A percentile compares a stretch with the other conserved stretches of the same genome.
These are phyloP conservation scores for Leishmania lainsoni DNA, from an alignment of 208 protist species.

Conservation along the genomic window DNA sequence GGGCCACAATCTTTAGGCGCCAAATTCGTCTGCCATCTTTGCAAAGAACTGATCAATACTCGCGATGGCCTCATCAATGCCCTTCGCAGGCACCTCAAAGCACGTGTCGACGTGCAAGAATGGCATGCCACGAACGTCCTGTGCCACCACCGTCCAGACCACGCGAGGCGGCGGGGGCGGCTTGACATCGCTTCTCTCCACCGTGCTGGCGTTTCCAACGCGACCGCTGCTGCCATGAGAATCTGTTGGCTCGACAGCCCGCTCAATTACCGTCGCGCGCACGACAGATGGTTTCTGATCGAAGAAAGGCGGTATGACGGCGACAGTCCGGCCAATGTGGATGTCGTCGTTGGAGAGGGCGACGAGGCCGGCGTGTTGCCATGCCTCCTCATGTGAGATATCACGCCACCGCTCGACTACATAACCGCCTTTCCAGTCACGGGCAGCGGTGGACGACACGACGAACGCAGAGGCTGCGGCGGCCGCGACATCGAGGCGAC, in stretches of 20 bases:
- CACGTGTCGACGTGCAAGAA: conserved; percentile 57
- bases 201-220: not conserved
- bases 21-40: not conserved
- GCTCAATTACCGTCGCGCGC: conserved; percentile 65
- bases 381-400: conserved; percentile 46
- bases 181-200: not conserved
- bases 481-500: not conserved
- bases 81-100: conserved; percentile 49
- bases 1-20: not conserved
- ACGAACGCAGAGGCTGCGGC: not conserved
- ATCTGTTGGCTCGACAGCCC: conserved; percentile 11
- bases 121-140: conserved; percentile 51
- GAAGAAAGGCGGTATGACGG: conserved; percentile 66
- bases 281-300: conserved; percentile 65
- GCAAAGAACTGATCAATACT: conserved; percentile 75
- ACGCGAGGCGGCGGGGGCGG: conserved; percentile 14
- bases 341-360: conserved; percentile 40
- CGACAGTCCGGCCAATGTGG: conserved; percentile 57
- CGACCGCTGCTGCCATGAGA: not conserved
- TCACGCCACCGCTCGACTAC: conserved; percentile 63
- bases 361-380: conserved; percentile 35
- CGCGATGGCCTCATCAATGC: conserved; percentile 33
- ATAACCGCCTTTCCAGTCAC: conserved; percentile 51
- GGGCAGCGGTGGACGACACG: not conserved
- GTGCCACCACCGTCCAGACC: conserved; percentile 64